These are phyloP conservation scores for Termitomyces sp. DNA, from an alignment of 768 basidiomycete genomes.

Conservation along the genomic window DNA sequence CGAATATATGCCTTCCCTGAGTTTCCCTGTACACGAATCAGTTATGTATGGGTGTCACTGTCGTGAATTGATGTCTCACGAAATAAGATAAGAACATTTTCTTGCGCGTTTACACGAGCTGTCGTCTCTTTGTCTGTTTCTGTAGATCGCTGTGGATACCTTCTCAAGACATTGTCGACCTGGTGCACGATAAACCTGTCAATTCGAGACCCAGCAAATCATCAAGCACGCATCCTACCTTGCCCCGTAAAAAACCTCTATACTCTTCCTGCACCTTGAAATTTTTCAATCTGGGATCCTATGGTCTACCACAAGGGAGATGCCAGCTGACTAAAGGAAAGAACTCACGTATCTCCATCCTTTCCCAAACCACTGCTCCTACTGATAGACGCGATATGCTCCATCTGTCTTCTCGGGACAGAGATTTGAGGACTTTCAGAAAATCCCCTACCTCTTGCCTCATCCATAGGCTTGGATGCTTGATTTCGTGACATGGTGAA, in stretches of 20 bases:
- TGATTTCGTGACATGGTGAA: constrained; percentile 16
- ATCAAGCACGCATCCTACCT: constrained; percentile 39
- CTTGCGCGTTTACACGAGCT: constrained; percentile 51
- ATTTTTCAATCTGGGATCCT: constrained; percentile 56
- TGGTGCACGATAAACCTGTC: constrained; percentile 21
- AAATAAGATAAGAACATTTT: constrained; percentile 71
- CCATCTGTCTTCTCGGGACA: constrained; percentile 41
- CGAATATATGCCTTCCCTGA: constrained; percentile 70
- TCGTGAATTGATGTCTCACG: constrained; percentile 39
- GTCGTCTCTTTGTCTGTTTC: constrained; percentile 33
- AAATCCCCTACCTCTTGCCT: constrained; percentile 10
- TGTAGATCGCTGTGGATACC: constrained; percentile 26
- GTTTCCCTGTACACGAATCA: constrained; percentile 49
- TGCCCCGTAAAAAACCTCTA: constrained; percentile 57
- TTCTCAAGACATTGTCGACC: constrained; percentile 47
- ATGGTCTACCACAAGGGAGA: constrained; percentile 27
- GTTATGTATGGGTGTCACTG: background rate
- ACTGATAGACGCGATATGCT: constrained; percentile 69
- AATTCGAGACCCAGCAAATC: background rate
- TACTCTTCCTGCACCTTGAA: constrained; percentile 63
- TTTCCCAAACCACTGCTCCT: constrained; percentile 73
- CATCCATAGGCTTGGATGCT: constrained; percentile 2
- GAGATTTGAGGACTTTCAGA: background rate
- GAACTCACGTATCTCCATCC: constrained; percentile 70
- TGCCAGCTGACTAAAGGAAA: background rate